Percentiles rank a stretch among this genome's conserved stretches.
These are phyloP conservation scores for Selaginella tamariscina DNA, from an alignment of 75 land plant species.

Conservation along the genomic window DNA sequence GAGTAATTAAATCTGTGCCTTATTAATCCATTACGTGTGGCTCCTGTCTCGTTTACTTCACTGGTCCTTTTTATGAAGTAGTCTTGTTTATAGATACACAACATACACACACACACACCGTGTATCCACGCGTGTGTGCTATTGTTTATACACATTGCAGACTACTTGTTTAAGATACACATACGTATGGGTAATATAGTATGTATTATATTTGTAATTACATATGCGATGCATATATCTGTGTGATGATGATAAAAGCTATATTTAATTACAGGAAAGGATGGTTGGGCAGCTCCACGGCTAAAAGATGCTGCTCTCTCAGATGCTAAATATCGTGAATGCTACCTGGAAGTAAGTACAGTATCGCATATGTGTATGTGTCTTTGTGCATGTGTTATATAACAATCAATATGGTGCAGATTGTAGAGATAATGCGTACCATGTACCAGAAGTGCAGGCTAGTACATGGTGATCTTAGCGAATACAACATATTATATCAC, in stretches of 20 bases:
- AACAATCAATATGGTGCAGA: slow-evolving; percentile 23
- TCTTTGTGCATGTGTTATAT: neutral
- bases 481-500: slow-evolving; percentile 85
- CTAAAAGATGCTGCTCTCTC: slow-evolving; percentile 88
- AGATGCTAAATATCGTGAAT: slow-evolving; percentile 62
- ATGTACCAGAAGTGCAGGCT: slow-evolving; percentile 86
- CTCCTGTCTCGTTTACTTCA: neutral
- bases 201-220: no score
- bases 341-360: slow-evolving; percentile 60
- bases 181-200: no score
- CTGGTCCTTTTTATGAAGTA: neutral
- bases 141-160: no score
- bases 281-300: slow-evolving; percentile 97
- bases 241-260: no score
- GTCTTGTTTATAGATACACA: no score
- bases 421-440: slow-evolving; percentile 64
- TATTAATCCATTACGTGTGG: no score
- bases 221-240: no score
- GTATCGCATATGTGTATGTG: no score
- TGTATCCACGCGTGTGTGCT: no score
- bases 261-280: slow-evolving; percentile 46
- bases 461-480: slow-evolving; percentile 97
- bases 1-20: no score
- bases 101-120: no score
- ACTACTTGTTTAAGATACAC: no score